Evolutionary conservation across 2,329 filamentous ascomycete species (phyloP), one percentile per base, ranked within the genome.

Genomic region (Colletotrichum australisinense): DNA sequence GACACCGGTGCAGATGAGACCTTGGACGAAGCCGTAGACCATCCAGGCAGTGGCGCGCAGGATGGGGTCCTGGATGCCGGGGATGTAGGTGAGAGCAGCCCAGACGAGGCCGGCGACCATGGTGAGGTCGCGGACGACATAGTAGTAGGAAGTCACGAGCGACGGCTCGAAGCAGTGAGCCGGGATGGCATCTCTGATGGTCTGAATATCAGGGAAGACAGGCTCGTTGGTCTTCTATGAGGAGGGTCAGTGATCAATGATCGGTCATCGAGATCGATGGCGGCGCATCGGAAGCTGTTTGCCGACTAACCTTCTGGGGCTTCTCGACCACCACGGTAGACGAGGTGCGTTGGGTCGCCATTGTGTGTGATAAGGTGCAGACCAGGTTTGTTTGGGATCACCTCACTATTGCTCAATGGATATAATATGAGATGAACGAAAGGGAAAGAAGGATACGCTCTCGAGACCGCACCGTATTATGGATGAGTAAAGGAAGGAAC

Each of bases 1-100:
- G 76, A 94, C 83, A 4, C 92, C 92, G 3, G 91, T 93, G 80
- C 90, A 90, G 76, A 93, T 83, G 32, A 92, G 87, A 63, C 92
- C 92, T 82, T 93, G 91, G 58, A 89, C 77, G 80, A 90, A 92
- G 75, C 89, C 88, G 80, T 94, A 93, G 56, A 82, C 79, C 35
- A 83, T 82, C 90, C 90, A 93, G 71, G 87, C 86, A 12, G 83
- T 77, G 69, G 81, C 78, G 72, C 88, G 88, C 59, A 86, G 78
- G 73, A 78, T 77, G 42, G 82, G 78, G 74, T 85, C 84, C 69
- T 84, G 81, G 68, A 92, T 83, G 63, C 80, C 78, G 63, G 88
- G 86, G 78, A 91, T 91, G 80, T 86, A 88, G 72, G 84, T 87
- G 63, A 89, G 80, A 30, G 87, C 88, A 26, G 83, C 84, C 79